These are phyloP conservation scores for Sphaerulina musiva DNA, from an alignment of 2,329 filamentous ascomycete species.

Conservation along the genomic window DNA sequence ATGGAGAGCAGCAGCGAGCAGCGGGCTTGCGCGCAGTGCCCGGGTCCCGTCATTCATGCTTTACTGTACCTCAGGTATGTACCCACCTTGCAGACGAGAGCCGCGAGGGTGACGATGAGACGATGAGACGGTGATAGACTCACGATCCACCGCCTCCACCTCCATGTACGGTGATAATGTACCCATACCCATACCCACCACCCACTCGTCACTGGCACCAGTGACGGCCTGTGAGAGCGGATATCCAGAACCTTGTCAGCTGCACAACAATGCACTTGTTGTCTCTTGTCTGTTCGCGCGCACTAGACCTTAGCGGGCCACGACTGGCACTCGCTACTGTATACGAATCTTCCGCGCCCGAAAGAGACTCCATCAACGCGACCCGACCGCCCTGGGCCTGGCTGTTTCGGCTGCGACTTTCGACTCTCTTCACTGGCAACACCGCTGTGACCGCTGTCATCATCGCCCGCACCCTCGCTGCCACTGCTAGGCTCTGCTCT, in stretches of 20 bases:
- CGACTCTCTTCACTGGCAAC: neutral
- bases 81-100: neutral
- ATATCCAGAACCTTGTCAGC: neutral
- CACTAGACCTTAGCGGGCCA: constrained; percentile 2
- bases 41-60: too few relatives aligned
- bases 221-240: too few relatives aligned
- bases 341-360: constrained; percentile 5
- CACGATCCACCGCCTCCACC: neutral
- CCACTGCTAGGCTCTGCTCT: neutral
- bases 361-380: neutral
- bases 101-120: neutral
- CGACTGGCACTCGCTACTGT: neutral
- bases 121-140: neutral
- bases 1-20: neutral
- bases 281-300: constrained; percentile 1
- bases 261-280: neutral
- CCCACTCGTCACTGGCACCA: too few relatives aligned
- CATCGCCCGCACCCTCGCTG: too few relatives aligned
- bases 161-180: neutral
- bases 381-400: constrained; percentile 1
- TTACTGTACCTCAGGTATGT: neutral
- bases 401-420: constrained; percentile 3
- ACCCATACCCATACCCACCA: too few relatives aligned
- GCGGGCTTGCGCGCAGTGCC: neutral
- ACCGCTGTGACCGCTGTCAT: neutral